phyloP scores from a whole-genome alignment of 2,329 filamentous ascomycete species.

The Aureobasidium sp. region DNA sequence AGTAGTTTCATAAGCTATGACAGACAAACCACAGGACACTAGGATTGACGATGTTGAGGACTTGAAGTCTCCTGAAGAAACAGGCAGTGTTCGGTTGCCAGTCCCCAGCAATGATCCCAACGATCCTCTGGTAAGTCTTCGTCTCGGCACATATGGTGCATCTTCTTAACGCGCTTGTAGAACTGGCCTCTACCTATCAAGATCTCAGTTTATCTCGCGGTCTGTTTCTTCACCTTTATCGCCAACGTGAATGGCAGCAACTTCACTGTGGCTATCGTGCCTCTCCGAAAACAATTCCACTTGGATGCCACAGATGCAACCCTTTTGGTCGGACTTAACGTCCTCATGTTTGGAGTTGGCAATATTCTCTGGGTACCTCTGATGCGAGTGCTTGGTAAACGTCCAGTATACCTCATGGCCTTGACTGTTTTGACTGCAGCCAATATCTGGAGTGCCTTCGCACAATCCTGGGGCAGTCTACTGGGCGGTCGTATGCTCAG shows the following conservation, averaged over 20 bases:
- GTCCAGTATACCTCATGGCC: conserved; percentile 32
- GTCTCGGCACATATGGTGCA: background rate
- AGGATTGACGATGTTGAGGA: background rate
- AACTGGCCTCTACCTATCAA: conserved; percentile 19
- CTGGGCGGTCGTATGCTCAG: conserved; percentile 23
- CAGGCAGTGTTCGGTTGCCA: background rate
- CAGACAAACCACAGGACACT: background rate
- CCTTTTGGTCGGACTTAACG: conserved; percentile 24
- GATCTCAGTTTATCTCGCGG: conserved; percentile 28
- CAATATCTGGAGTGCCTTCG: conserved; percentile 31
- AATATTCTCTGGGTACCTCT: conserved; percentile 29
- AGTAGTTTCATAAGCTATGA: background rate
- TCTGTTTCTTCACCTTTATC: conserved; percentile 35
- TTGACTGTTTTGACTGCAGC: conserved; percentile 28
- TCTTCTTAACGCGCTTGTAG: background rate
- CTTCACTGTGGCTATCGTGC: conserved; percentile 32
- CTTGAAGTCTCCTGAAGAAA: background rate
- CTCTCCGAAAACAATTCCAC: conserved; percentile 28
- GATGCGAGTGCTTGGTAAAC: conserved; percentile 30
- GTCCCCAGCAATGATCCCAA: conserved; percentile 20
- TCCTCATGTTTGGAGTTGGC: conserved; percentile 26
- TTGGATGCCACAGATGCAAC: conserved; percentile 21
- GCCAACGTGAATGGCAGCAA: conserved; percentile 34
- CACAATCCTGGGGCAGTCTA: conserved; percentile 22
- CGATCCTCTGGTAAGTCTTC: conserved; percentile 16